These are phyloP conservation scores for Papiliotrema fonsecae DNA, from an alignment of 1,284 basidiomycete species.

Conservation along the genomic window DNA sequence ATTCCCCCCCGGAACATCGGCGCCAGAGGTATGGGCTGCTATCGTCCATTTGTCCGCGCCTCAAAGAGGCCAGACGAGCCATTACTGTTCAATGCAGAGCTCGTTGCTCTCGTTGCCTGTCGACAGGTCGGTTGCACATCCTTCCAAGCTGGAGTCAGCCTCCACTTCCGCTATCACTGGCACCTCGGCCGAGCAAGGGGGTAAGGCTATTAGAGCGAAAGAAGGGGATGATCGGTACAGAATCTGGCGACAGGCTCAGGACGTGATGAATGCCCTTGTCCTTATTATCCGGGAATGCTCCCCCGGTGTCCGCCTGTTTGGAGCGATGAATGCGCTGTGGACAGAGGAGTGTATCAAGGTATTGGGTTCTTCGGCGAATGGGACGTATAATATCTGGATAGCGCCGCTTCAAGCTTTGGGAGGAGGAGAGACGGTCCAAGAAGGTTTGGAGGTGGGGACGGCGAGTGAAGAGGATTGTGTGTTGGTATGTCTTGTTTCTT, in stretches of 20 bases:
- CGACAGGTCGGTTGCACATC: no score
- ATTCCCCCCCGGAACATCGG: not conserved
- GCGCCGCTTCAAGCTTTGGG: slow-evolving; percentile 3
- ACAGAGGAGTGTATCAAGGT: not conserved
- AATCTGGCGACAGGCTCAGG: not conserved
- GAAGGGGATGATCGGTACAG: not conserved
- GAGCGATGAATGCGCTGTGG: slow-evolving; percentile 11
- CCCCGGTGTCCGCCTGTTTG: slow-evolving; percentile 3
- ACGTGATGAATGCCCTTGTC: slow-evolving; percentile 2
- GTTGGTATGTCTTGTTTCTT: slow-evolving; percentile 9
- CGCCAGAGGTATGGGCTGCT: slow-evolving; percentile 12
- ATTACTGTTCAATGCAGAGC: slow-evolving; percentile 16
- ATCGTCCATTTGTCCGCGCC: slow-evolving; percentile 14
- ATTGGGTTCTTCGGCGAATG: not conserved
- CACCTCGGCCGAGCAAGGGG: no score
- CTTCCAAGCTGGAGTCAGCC: no score
- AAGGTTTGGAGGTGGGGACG: slow-evolving; percentile 5
- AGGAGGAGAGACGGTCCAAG: not conserved
- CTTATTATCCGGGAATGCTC: not conserved
- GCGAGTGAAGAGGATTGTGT: slow-evolving; percentile 12
- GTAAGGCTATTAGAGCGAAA: no score
- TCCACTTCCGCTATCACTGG: no score
- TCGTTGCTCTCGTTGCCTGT: not conserved
- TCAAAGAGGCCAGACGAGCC: slow-evolving; percentile 13
- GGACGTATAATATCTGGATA: slow-evolving; percentile 2